Evolutionary conservation across 1,284 basidiomycete genomes (phyloP), one percentile per base, ranked within the genome.

Genomic region (Ustilago trichophora): DNA sequence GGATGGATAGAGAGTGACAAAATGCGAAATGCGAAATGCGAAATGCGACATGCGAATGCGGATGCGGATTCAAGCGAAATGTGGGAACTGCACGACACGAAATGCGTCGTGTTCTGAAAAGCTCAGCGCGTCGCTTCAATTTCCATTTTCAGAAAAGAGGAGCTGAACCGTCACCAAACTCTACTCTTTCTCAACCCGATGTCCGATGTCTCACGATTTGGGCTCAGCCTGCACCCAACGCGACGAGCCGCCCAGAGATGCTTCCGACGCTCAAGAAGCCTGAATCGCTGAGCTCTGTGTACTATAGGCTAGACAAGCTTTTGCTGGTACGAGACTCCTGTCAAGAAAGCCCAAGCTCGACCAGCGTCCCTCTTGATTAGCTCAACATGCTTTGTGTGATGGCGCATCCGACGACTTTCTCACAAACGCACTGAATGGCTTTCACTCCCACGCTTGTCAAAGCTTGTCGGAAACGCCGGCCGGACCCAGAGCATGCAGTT

Each of bases 11-110:
- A 26, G 18, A 25, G 37, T 22, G 21, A 21, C 12, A 24, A 18
- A 37, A 38, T 38, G 36, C 36, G 37, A 40, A 40, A 26, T 37
- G 35, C 24, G 18, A 22, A 37, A 37, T 40, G 37, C n/a, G n/a
- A 34, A 48, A 35, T 31, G 38, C 26, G 37, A 51, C 34, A 56
- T 43, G 53, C 46, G 27, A 29, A 52, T 38, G 48, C 48, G 44
- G 44, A 46, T 55, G 48, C 51, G 26, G 25, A 36, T 24, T 26
- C 19, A 22, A 26, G 21, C 10, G 16, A 8, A 18, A 15, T 11
- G 38, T 24, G 38, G 52, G 35, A 54, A 47, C 15, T 31, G 33
- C 38, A 38, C 53, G 45, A 47, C 53, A 48, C 52, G 49, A 45
- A 35, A 43, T 27, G 22, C 45, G 24, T 29, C 27, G 21, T 13